Conservation (phyloP, 306 rosid species). For the Hippophae rhamnoides region DNA sequence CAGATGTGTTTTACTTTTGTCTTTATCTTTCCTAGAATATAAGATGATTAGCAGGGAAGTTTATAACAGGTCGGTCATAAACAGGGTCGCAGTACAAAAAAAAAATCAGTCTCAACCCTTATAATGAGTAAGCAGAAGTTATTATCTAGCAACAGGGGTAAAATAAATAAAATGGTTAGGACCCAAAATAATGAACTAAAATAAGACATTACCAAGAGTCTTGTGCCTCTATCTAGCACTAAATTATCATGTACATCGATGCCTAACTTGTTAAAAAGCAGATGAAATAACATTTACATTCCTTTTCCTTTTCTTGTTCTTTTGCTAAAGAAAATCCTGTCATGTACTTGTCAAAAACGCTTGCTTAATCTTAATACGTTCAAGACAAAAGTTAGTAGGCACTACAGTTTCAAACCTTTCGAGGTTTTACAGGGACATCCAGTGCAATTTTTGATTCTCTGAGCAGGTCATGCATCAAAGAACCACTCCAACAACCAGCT, state of each 20-base stretch:
- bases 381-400: constrained; percentile 10
- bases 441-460: constrained; percentile 47
- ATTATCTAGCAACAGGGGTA: too few relatives aligned
- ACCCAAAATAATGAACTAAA: too few relatives aligned
- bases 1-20: too few relatives aligned
- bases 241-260: background rate
- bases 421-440: constrained; percentile 66
- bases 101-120: too few relatives aligned
- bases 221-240: background rate
- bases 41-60: too few relatives aligned
- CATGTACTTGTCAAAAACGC: constrained; percentile 6
- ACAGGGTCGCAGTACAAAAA: too few relatives aligned
- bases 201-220: too few relatives aligned
- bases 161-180: too few relatives aligned
- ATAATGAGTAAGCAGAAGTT: too few relatives aligned
- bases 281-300: background rate
- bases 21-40: too few relatives aligned
- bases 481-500: constrained; percentile 96
- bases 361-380: constrained; percentile 10
- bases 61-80: too few relatives aligned
- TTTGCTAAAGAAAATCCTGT: constrained; percentile 5
- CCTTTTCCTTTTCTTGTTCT: background rate
- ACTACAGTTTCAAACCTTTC: constrained; percentile 51
- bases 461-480: constrained; percentile 60
- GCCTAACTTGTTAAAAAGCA: background rate